Percentiles rank a stretch among this genome's conserved stretches.
Evolutionary conservation across 768 basidiomycete species (phyloP).

Genomic region (Pleurotus djamor): DNA sequence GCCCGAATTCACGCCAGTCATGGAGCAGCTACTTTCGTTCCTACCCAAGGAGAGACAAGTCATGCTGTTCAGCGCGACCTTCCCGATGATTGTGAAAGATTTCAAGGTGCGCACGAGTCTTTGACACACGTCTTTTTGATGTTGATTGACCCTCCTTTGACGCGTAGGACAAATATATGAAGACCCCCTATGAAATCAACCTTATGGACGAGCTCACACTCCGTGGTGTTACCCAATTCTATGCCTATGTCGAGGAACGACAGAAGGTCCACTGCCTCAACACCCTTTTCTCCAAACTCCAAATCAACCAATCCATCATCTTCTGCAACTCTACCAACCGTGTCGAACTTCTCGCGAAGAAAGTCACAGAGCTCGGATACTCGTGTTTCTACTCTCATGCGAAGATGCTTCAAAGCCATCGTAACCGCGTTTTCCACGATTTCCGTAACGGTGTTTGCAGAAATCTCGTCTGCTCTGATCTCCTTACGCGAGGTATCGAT

Average conservation of each 20-base stretch:
- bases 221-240: slow-evolving; percentile 98
- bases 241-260: slow-evolving; percentile 98
- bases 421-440: slow-evolving; percentile 99
- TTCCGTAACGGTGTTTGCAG: slow-evolving; percentile 98
- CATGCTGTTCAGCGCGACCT: slow-evolving; percentile 99
- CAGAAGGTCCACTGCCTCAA: slow-evolving; percentile 99
- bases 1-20: slow-evolving; percentile 97
- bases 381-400: slow-evolving; percentile 99
- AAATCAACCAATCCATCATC: slow-evolving; percentile 99
- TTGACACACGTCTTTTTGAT: slow-evolving; percentile 1
- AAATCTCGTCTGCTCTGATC: slow-evolving; percentile 97
- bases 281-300: slow-evolving; percentile 71
- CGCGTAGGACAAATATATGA: slow-evolving; percentile 91
- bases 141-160: slow-evolving; percentile 5
- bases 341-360: slow-evolving; percentile 98
- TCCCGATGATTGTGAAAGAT: slow-evolving; percentile 98
- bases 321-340: slow-evolving; percentile 99
- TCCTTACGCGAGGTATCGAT: slow-evolving; percentile 98
- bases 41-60: slow-evolving; percentile 88
- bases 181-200: slow-evolving; percentile 94
- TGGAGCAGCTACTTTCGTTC: slow-evolving; percentile 91
- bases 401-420: slow-evolving; percentile 98
- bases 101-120: slow-evolving; percentile 70
- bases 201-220: slow-evolving; percentile 99
- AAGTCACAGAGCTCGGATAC: slow-evolving; percentile 98